Base-by-base conservation (phyloP, 768 basidiomycete species). In the Pleurotus platypus region DNA sequence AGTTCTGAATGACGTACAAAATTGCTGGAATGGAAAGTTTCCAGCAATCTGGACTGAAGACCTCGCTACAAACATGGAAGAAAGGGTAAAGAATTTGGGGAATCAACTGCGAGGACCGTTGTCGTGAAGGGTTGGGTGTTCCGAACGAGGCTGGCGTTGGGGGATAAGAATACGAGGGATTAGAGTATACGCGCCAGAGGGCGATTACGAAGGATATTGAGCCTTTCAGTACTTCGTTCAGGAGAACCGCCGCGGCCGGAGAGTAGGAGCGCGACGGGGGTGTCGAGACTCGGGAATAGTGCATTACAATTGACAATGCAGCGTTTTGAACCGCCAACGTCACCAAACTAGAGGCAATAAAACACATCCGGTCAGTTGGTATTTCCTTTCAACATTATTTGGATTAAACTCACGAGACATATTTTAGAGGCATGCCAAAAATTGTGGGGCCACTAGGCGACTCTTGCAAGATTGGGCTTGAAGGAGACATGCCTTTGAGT, bases 1-100 rank as follows among this genome's bases (percentile, higher is more conserved):
- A 90, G 70, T 98, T 98, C 72, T 98, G 93, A n/a, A 96, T 81
- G 61, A 94, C 87, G 43, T 46, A 49, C 62, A 98, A 87, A 60
- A 97, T 79, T 16, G 96, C 95, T 1, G 96, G 96, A 61, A 99
- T 95, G 30, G 94, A 94, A 26, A 98, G 85, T 69, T 98, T 98
- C 94, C 95, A 98, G 73, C 93, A 95, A 68, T 98, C 96, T 1
- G 82, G 78, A 59, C 90, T 91, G 70, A 96, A 90, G n/a, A 96
- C 75, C 55, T 92, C 89, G 49, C 73, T 72, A 56, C 84, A 83
- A 12, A 94, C 72, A 57, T 78, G 78, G 64, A 75, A 74, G 63
- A 84, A 82, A 6, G 79, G 77, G 2, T 74, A 60, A 22, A 54
- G 39, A 24, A 37, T 40, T 18, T 54, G 51, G 22, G 27, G n/a